Conservation (phyloP, 192 early-diverging fungal genomes). For the Coemansia guatemalensis region DNA sequence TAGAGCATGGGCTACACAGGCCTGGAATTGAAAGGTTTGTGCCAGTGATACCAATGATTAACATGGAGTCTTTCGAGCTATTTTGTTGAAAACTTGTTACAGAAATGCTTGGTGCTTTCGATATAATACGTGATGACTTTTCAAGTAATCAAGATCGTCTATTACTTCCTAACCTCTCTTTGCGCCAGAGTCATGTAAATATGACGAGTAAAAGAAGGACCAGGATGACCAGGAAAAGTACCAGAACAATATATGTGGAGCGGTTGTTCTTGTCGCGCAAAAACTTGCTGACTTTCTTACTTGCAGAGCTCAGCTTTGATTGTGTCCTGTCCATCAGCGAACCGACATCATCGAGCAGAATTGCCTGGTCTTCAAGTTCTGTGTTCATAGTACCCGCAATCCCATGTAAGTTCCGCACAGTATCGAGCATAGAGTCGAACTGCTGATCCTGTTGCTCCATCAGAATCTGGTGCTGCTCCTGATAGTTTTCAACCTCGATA, state of each 20-base stretch:
- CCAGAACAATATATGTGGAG: slow-evolving; percentile 38
- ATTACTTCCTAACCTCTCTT: not conserved
- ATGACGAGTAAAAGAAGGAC: slow-evolving; percentile 49
- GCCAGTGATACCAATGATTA: no score
- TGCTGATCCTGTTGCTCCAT: slow-evolving; percentile 55
- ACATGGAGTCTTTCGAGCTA: not conserved
- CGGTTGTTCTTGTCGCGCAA: slow-evolving; percentile 47
- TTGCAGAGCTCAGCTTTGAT: slow-evolving; percentile 31
- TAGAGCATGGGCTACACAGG: not conserved
- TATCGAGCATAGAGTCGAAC: slow-evolving; percentile 49
- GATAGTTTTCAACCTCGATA: slow-evolving; percentile 31
- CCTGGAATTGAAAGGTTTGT: no score
- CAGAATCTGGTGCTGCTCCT: slow-evolving; percentile 49
- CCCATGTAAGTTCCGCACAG: slow-evolving; percentile 52
- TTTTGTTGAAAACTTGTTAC: not conserved
- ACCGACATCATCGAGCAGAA: slow-evolving; percentile 47
- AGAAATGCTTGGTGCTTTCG: not conserved
- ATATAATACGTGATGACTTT: slow-evolving; percentile 9
- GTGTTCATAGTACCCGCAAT: slow-evolving; percentile 54
- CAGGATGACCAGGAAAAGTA: slow-evolving; percentile 45
- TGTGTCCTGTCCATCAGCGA: slow-evolving; percentile 41
- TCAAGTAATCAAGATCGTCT: not conserved
- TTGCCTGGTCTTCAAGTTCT: slow-evolving; percentile 51
- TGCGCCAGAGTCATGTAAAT: slow-evolving; percentile 24
- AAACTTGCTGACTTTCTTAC: slow-evolving; percentile 43